A percentile compares a stretch with the other conserved stretches of the same genome.
These are phyloP conservation scores for Parastagonospora avenae DNA, from an alignment of 2,329 filamentous ascomycete species.

Conservation along the genomic window DNA sequence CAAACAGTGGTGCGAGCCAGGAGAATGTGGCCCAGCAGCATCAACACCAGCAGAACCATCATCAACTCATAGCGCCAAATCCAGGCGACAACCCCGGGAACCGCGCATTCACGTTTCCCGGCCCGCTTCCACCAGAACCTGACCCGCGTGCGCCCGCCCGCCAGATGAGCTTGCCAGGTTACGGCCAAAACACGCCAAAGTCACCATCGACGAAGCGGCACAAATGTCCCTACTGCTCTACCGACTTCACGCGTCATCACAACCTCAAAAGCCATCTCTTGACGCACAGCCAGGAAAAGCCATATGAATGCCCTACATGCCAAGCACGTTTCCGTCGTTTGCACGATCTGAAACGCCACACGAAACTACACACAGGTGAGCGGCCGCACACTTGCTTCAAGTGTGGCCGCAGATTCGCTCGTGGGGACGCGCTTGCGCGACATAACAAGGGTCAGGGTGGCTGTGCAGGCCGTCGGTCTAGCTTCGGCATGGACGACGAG, in stretches of 20 bases:
- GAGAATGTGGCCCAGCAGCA: constrained; percentile 45
- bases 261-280: constrained; percentile 97
- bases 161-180: constrained; percentile 65
- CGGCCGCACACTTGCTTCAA: constrained; percentile 93
- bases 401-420: constrained; percentile 91
- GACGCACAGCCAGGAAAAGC: constrained; percentile 98
- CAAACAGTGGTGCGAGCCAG: constrained; percentile 47
- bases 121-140: constrained; percentile 56
- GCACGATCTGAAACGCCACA: constrained; percentile 94
- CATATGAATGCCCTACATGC: constrained; percentile 92
- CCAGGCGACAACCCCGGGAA: constrained; percentile 48
- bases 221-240: constrained; percentile 94
- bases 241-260: constrained; percentile 95
- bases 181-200: constrained; percentile 62
- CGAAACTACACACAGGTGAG: constrained; percentile 95
- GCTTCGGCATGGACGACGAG: constrained; percentile 82
- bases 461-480: constrained; percentile 88
- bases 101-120: constrained; percentile 68
- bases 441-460: constrained; percentile 96
- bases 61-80: constrained; percentile 43
- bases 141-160: constrained; percentile 59
- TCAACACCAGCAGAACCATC: constrained; percentile 30
- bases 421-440: constrained; percentile 90
- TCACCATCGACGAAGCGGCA: constrained; percentile 86
- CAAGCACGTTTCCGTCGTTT: constrained; percentile 88